Evolutionary conservation across 305 asterid species (phyloP), one percentile per base, ranked within the genome.

Genomic region (Ilex paraguariensis): DNA sequence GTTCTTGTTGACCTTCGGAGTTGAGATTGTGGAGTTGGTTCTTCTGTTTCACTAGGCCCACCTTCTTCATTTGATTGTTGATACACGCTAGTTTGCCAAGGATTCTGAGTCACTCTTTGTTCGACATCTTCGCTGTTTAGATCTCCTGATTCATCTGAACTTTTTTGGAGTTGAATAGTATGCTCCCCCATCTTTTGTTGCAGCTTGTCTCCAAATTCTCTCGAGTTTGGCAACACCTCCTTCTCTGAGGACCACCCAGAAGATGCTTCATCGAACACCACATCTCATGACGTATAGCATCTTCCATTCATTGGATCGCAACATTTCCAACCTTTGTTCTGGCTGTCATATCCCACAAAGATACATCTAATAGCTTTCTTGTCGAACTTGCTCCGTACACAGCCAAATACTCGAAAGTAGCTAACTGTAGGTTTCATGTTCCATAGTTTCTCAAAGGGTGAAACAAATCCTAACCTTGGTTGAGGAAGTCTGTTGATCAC

Each of bases 361-460:
- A n/a, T n/a, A n/a, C n/a, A n/a, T n/a, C n/a, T n/a, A n/a, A n/a
- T n/a, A n/a, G n/a, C n/a, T n/a, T n/a, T n/a, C n/a, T n/a, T n/a
- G n/a, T n/a, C n/a, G n/a, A n/a, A n/a, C n/a, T n/a, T n/a, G n/a
- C n/a, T n/a, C n/a, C n/a, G n/a, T 1, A 63, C 50, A 33, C 31
- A 50, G 16, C 59, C 67, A 33, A 50, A 63, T 5, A 63, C 64
- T 60, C 54, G 64, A 60, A 60, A 60, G 31, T 60, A 42, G 14
- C 31, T 21, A 36, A 60, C 64, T 5, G 30, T 39, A n/a, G 64
- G 64, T 42, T 60, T 60, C 42, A 60, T 55, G 36, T 28, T 55
- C 51, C 67, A 50, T 13, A 50, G 14, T 36, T 50, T 52, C 45
- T 63, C 56, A 50, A 30, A 52, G 15, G 67, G 59, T 14, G 31